These are phyloP conservation scores for Incumbomyces delicatus DNA, from an alignment of 2,329 filamentous ascomycete species.

Conservation along the genomic window DNA sequence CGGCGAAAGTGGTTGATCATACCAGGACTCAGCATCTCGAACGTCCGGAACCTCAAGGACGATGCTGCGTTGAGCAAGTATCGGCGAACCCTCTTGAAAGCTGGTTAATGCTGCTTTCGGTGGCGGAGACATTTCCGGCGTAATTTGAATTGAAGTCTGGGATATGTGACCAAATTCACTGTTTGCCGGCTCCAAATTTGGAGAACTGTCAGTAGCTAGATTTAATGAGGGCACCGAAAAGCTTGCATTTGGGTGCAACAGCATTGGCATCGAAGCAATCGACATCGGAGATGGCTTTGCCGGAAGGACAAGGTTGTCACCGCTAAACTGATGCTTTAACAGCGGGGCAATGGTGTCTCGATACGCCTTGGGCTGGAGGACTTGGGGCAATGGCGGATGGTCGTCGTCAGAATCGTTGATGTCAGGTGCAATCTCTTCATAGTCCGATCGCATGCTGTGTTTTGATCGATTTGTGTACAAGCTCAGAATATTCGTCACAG, in stretches of 20 bases:
- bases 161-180: background rate
- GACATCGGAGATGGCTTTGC: background rate
- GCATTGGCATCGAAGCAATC: constrained; percentile 2
- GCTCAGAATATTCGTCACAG: constrained; percentile 18
- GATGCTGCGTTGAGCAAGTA: background rate
- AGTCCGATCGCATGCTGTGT: background rate
- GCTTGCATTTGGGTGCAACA: constrained; percentile 1
- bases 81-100: background rate
- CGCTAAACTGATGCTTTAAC: constrained; percentile 3
- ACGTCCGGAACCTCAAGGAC: constrained; percentile 3
- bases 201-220: background rate
- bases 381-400: constrained; percentile 4
- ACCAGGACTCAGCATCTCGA: constrained; percentile 3
- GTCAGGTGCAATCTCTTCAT: constrained; percentile 1
- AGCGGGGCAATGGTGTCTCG: constrained; percentile 17
- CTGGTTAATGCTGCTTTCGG: background rate
- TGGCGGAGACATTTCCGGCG: background rate
- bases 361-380: constrained; percentile 18
- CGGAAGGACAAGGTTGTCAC: background rate
- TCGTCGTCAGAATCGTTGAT: constrained; percentile 11
- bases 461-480: constrained; percentile 12
- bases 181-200: background rate
- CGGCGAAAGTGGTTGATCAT: constrained; percentile 6
- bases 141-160: constrained; percentile 4
- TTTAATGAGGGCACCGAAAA: constrained; percentile 1